These are phyloP conservation scores for Biscutella laevigata DNA, from an alignment of 441 rosid genomes.

Conservation along the genomic window DNA sequence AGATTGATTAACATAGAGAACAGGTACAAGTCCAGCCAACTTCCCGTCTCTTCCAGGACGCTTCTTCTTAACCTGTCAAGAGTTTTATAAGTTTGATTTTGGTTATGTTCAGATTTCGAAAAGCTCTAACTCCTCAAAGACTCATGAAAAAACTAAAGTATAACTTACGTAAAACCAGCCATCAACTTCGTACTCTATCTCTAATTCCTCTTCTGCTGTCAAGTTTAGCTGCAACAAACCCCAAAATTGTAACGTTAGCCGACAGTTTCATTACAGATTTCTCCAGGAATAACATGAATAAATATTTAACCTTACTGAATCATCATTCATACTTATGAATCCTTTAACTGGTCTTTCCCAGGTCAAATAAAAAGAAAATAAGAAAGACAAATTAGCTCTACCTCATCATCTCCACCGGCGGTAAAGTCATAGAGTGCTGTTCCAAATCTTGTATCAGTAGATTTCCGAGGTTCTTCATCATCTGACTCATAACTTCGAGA, in stretches of 20 bases:
- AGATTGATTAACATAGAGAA: conserved; percentile 75
- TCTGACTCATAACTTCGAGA: conserved; percentile 59
- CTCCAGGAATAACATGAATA: not conserved
- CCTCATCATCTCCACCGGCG: conserved; percentile 99
- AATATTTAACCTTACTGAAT: not conserved
- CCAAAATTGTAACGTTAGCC: not conserved
- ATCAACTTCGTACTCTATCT: conserved; percentile 93
- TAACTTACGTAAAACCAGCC: conserved; percentile 97
- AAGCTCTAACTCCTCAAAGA: not conserved
- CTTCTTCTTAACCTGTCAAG: conserved; percentile 80
- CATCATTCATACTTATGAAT: not conserved
- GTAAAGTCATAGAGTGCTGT: conserved; percentile 91
- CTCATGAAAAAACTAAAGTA: not conserved
- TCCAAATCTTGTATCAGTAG: conserved; percentile 61
- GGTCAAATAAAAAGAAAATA: not conserved
- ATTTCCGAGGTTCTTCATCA: conserved; percentile 52
- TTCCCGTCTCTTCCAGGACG: conserved; percentile 97
- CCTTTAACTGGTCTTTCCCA: not conserved
- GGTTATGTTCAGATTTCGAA: not conserved
- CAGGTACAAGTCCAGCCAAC: conserved; percentile 97
- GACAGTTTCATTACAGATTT: not conserved
- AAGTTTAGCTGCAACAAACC: conserved; percentile 69
- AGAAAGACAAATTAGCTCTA: conserved; percentile 18
- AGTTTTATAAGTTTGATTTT: not conserved
- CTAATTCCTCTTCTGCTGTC: conserved; percentile 87